Conservation (phyloP, 208 protist species). For the Wallacemonas sp. region DNA sequence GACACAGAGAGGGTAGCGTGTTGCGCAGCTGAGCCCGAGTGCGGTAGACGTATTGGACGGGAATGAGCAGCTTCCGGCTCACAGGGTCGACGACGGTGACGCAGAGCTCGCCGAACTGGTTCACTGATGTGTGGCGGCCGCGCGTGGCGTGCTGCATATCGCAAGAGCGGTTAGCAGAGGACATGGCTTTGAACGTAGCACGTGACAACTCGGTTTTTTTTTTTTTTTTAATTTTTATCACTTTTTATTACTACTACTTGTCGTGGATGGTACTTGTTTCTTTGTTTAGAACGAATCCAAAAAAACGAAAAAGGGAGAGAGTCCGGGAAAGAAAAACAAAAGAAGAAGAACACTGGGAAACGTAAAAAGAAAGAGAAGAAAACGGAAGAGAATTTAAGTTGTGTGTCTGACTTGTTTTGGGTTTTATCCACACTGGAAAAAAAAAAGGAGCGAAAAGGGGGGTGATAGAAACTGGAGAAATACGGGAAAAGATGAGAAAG, state of each 20-base stretch:
- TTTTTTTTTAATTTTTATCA: not conserved
- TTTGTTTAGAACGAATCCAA: not conserved
- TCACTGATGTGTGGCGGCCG: conserved; percentile 37
- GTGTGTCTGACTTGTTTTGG: too few relatives aligned
- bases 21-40: conserved; percentile 60
- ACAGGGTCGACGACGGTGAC: conserved; percentile 77
- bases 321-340: not conserved
- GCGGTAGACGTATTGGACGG: conserved; percentile 48
- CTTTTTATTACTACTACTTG: not conserved
- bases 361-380: not conserved
- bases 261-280: not conserved
- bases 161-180: not conserved
- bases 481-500: conserved; percentile 2
- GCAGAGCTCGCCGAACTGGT: conserved; percentile 38
- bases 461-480: not conserved
- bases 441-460: not conserved
- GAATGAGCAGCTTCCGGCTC: conserved; percentile 71
- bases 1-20: conserved; percentile 68
- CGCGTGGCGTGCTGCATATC: not conserved
- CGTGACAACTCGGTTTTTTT: not conserved
- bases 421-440: too few relatives aligned
- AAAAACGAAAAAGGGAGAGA: not conserved
- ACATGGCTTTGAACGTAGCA: not conserved
- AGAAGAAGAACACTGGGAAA: not conserved
- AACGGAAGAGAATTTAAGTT: not conserved